A percentile compares a stretch with the other conserved stretches of the same genome.
phyloP scores from a whole-genome alignment of 768 basidiomycete species.

The Clitopilus passeckerianus region DNA sequence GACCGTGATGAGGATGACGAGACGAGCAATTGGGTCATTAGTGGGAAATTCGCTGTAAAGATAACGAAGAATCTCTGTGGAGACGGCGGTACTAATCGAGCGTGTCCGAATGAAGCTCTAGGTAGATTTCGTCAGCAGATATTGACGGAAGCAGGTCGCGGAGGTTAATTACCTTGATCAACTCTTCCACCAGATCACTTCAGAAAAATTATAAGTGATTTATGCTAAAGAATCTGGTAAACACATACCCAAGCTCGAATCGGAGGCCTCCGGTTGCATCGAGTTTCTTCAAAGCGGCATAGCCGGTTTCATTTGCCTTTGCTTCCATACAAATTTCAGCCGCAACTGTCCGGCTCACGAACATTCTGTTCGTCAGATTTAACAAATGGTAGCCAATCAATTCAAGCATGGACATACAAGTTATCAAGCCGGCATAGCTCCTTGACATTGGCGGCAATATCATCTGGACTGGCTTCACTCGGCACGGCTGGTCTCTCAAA shows the following conservation, averaged over 20 bases:
- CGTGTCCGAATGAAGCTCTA: constrained; percentile 71
- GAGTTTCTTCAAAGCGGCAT: constrained; percentile 61
- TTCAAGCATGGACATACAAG: constrained; percentile 36
- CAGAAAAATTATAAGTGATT: constrained; percentile 7
- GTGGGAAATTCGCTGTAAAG: constrained; percentile 68
- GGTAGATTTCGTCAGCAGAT: constrained; percentile 2
- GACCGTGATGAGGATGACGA: constrained; percentile 69
- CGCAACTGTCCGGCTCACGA: constrained; percentile 77
- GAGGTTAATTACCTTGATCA: constrained; percentile 50
- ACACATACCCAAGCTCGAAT: constrained; percentile 61
- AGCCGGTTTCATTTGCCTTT: constrained; percentile 64
- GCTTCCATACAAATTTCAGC: constrained; percentile 82
- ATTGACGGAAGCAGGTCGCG: neutral
- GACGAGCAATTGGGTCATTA: constrained; percentile 52
- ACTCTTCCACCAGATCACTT: constrained; percentile 54
- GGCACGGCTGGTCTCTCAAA: constrained; percentile 55
- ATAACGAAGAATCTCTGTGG: constrained; percentile 50
- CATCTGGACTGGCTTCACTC: constrained; percentile 50
- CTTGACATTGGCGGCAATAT: constrained; percentile 65
- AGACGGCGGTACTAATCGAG: constrained; percentile 48
- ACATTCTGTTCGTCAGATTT: constrained; percentile 51
- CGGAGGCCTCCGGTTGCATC: constrained; percentile 59
- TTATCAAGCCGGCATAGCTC: constrained; percentile 68
- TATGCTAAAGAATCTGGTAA: neutral
- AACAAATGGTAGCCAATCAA: constrained; percentile 3